Base-by-base conservation (phyloP, 805 yeast species). In the Candida nonsorbophila region DNA sequence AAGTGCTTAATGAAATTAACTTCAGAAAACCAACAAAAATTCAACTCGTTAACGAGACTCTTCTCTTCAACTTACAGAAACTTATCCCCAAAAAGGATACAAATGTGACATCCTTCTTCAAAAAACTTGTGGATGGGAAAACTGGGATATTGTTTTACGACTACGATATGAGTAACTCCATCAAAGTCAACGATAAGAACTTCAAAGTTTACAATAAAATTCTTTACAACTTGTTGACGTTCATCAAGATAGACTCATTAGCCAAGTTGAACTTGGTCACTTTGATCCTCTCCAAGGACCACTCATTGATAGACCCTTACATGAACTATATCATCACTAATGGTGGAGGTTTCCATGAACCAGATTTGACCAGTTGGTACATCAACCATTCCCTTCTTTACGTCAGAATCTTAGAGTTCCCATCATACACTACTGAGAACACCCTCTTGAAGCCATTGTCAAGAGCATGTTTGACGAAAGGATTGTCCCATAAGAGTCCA, bases 341-440 rank as follows among this genome's bases (percentile, higher is more conserved):
- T 28, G 70, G 79, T 3, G 76, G 78, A 31, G 87, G 88, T 12
- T 62, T 76, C 12, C 81, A 84, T 47, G 94, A 84, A 37, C 95
- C 97, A 0, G 74, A 79, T 27, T 58, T 82, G 32, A 67, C 90
- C 1, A 78, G 90, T 8, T 85, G 82, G 59, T 88, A 94, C 87
- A 65, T 86, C 26, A 83, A 92, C 6, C 81, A 74, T 53, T 72
- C 85, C 1, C 60, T 79, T 15, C 51, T 85, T 2, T 56, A 79
- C 25, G 66, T 78, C 1, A 73, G 75, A 33, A 64, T 84, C 5
- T 65, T 84, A n/a, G 64, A 67, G 16, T 41, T 78, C 3, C 72
- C 75, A 1, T 86, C 92, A 0, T 39, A 28, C n/a, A 40, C 25
- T 15, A 20, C 40, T 9, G 87, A 84, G 35, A 62, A 66, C 23